Evolutionary conservation across 2,329 filamentous ascomycete species (phyloP).

Genomic region (Colletotrichum karsti): DNA sequence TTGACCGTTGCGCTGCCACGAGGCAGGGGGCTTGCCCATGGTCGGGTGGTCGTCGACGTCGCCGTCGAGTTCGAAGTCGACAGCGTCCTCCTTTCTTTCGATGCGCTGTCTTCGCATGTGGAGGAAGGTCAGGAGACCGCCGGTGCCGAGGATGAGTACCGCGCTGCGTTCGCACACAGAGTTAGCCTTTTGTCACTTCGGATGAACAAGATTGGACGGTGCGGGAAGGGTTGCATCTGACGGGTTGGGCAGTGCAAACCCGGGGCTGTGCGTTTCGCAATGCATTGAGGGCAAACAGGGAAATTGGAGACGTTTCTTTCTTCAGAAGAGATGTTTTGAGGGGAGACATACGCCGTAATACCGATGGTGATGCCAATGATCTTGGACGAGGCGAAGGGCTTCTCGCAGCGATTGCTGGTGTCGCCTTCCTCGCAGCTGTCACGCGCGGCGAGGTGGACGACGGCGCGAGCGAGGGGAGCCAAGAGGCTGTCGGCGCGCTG

Average conservation of each 20-base stretch:
- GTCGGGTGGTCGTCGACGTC: conserved; percentile 24
- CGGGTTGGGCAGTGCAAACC: not conserved
- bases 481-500: conserved; percentile 7
- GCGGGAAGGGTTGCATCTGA: not conserved
- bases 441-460: not conserved
- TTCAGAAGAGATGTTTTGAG: not conserved
- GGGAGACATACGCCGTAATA: conserved; percentile 13
- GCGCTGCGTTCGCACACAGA: not conserved
- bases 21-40: conserved; percentile 23
- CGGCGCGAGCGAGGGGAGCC: conserved; percentile 9
- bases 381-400: conserved; percentile 16
- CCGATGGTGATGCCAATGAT: conserved; percentile 20
- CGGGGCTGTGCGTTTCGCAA: not conserved
- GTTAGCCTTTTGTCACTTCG: not conserved
- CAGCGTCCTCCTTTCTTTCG: conserved; percentile 17
- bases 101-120: conserved; percentile 12
- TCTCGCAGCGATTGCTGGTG: conserved; percentile 16
- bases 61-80: conserved; percentile 20
- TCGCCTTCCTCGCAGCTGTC: conserved; percentile 14
- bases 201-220: not conserved
- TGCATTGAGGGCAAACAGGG: not conserved
- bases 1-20: conserved; percentile 23
- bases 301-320: not conserved
- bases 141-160: conserved; percentile 11
- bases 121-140: not conserved